Base-by-base conservation (phyloP, 345 rosid species). In the Kernera saxatilis region DNA sequence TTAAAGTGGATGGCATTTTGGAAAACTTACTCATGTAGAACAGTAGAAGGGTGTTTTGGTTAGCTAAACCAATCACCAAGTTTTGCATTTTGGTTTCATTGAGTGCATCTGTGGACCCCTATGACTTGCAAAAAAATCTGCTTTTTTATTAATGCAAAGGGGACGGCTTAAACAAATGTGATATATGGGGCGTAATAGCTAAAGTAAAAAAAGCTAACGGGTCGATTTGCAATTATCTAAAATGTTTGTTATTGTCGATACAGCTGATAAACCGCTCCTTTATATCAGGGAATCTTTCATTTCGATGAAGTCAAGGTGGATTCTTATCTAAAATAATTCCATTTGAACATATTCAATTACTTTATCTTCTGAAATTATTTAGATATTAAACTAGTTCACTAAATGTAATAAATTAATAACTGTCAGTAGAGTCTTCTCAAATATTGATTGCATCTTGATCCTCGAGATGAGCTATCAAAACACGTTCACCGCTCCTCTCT, bases 301-400 rank as follows among this genome's bases (percentile, higher is more conserved):
- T 68, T 44, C 73, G 73, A 67, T 50, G 62, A 74, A 58, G 27
- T 68, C 78, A 69, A 61, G 69, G 64, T 52, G 48, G 35, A 61
- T 75, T 32, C 37, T 66, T 57, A 23, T 32, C 22, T 12, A 25
- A 5, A 32, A 40, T 33, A 40, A 32, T 17, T 61, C 53, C 53
- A 52, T 39, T 36, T 25, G 71, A 26, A 55, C 41, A 23, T 23
- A 51, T 27, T 39, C 43, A 32, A n/a, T 30, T 54, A 40, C 26
- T 30, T 63, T 22, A 11, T n/a, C 5, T 6, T 5, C 8, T 41
- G 15, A 37, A 37, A 19, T 3, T 60, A 61, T n/a, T 8, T 1
- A 37, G 33, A 12, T 13, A 33, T 44, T 6, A 64, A 23, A 45
- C 33, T 45, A 72, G 40, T 71, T 61, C 40, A 29, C 39, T 41